Base-by-base conservation (phyloP, 23 red algal genomes). In the Cyanidiococcus yangmingshanensis region DNA sequence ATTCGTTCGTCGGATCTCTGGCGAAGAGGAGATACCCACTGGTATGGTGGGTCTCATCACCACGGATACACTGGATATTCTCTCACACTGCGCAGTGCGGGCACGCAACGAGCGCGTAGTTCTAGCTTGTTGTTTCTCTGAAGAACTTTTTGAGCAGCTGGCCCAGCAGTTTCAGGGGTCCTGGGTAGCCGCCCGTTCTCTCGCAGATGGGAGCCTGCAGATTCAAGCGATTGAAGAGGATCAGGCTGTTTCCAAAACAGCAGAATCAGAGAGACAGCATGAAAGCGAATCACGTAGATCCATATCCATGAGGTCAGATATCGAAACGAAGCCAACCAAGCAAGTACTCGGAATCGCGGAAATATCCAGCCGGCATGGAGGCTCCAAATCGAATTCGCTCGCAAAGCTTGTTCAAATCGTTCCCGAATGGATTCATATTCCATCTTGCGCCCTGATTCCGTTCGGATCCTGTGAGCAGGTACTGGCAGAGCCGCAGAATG, bases 71-170 rank as follows among this genome's bases (percentile, higher is more conserved):
- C 85, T 95, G 30, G 90, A 95, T 80, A 83, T 95, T 27, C 80
- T 95, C 40, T 89, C 85, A 24, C 90, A 95, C 41, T 82, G 88
- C 1, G 83, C 90, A 34, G 90, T 95, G 27, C 82, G 90, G 0
- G 90, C 90, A 38, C 77, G 90, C 58, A 95, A 95, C 74, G 90
- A 95, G 75, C 80, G 85, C 39, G 82, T 89, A 33, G 90, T 86
- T 2, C 77, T 95, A 32, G 74, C 88, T 76, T 77, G 85, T 24
- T 95, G 90, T 68, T 71, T 32, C 63, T 32, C 21, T 29, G n/a
- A 35, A 29, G 63, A 71, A 7, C 21, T 35, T 25, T 71, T 71
- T 35, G n/a, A 71, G 3, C 32, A 25, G 63, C 63, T 71, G 12
- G 27, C 32, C 3, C 12, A 71, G 63, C 63, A 30, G 27, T 35